phyloP scores from a whole-genome alignment of 805 yeast species.

The Dipodascus geniculatus region DNA sequence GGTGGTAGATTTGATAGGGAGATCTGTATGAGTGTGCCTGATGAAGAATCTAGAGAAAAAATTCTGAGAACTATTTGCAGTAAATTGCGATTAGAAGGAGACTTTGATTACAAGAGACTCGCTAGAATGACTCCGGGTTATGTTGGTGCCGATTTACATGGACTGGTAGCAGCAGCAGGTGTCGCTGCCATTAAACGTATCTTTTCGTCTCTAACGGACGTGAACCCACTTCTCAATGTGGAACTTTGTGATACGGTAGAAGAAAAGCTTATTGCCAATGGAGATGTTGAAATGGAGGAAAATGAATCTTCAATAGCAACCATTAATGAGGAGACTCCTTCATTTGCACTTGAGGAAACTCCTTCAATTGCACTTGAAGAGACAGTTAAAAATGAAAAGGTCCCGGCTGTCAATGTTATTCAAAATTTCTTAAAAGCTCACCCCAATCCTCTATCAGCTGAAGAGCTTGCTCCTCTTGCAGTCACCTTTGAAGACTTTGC shows the following conservation, averaged over 20 bases:
- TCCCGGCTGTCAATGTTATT: neutral
- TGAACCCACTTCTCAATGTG: too few relatives aligned
- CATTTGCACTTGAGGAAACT: neutral
- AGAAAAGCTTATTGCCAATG: neutral
- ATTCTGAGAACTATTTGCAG: conserved; percentile 67
- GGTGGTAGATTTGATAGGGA: conserved; percentile 97
- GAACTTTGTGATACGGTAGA: too few relatives aligned
- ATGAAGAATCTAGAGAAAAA: conserved; percentile 65
- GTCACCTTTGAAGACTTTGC: conserved; percentile 73
- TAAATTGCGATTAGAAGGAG: conserved; percentile 45
- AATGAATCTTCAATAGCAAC: neutral
- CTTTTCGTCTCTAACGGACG: conserved; percentile 42
- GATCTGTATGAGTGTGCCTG: conserved; percentile 89
- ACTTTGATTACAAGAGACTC: conserved; percentile 54
- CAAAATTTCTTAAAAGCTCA: conserved; percentile 50
- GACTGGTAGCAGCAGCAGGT: conserved; percentile 91
- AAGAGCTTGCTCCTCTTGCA: conserved; percentile 63
- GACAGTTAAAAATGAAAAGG: conserved; percentile 3
- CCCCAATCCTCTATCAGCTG: conserved; percentile 67
- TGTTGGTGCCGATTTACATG: conserved; percentile 95
- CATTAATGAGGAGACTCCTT: neutral
- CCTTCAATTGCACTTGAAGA: conserved; percentile 12
- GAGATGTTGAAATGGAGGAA: conserved; percentile 4
- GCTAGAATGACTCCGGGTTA: conserved; percentile 95
- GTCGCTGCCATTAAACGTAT: conserved; percentile 88